A percentile compares a stretch with the other conserved stretches of the same genome.
Evolutionary conservation across 2,329 filamentous ascomycete species (phyloP).

Genomic region (Tolypocladium amazonense): DNA sequence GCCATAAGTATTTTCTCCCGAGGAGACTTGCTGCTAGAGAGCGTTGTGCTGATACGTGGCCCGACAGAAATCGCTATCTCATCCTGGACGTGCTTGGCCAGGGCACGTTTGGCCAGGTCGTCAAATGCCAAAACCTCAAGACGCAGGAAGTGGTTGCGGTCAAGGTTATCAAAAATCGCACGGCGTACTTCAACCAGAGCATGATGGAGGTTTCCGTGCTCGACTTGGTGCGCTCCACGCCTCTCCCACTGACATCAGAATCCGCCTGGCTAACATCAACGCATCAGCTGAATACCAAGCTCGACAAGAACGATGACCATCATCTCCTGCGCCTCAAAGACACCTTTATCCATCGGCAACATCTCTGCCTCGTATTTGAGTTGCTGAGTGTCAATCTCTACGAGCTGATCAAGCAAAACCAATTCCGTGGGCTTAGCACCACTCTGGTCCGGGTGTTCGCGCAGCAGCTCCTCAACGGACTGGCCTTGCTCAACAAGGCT

Average conservation of each 20-base stretch:
- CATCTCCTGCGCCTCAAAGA: slow-evolving; percentile 91
- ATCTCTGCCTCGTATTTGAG: slow-evolving; percentile 94
- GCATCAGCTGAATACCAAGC: slow-evolving; percentile 80
- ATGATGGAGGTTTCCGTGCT: slow-evolving; percentile 99
- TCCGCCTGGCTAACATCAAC: slow-evolving; percentile 13
- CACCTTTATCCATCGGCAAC: slow-evolving; percentile 95
- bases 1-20: slow-evolving; percentile 62
- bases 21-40: neutral
- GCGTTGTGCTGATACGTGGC: neutral
- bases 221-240: slow-evolving; percentile 59
- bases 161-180: slow-evolving; percentile 98
- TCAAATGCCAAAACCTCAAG: slow-evolving; percentile 97
- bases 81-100: slow-evolving; percentile 96
- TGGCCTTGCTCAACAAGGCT: slow-evolving; percentile 89
- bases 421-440: slow-evolving; percentile 93
- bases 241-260: neutral
- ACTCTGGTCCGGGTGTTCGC: slow-evolving; percentile 96
- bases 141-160: slow-evolving; percentile 97
- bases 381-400: slow-evolving; percentile 95
- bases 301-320: slow-evolving; percentile 98
- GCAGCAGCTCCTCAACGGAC: slow-evolving; percentile 86
- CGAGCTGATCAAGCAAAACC: slow-evolving; percentile 98
- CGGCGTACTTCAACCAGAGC: slow-evolving; percentile 98
- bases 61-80: slow-evolving; percentile 76
- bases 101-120: slow-evolving; percentile 95